Conservation (phyloP, 2,329 filamentous ascomycete genomes). For the Ceratocystis ficicola region DNA sequence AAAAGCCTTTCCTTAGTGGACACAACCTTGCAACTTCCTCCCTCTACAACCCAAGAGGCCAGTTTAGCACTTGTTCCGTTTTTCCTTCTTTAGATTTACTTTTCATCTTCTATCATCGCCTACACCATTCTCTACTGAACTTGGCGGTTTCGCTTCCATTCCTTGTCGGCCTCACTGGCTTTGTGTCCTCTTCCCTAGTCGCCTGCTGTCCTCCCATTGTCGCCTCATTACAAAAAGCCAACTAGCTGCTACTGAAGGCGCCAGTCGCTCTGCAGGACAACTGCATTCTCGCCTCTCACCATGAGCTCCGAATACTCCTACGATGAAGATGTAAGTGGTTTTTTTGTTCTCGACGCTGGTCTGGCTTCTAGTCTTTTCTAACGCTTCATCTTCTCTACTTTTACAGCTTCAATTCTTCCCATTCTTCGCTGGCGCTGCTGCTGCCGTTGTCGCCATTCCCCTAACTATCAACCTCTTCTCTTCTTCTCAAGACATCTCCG, state of each 20-base stretch:
- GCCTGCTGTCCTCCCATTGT: neutral
- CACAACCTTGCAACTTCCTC: neutral
- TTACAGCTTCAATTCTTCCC: conserved; percentile 88
- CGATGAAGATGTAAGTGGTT: conserved; percentile 62
- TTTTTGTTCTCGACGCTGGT: neutral
- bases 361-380: neutral
- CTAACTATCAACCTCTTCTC: conserved; percentile 73
- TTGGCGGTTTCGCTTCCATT: neutral
- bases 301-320: conserved; percentile 97
- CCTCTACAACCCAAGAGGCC: neutral
- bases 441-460: conserved; percentile 75
- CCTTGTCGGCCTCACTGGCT: neutral
- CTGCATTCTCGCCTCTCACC: conserved; percentile 32
- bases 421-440: conserved; percentile 91
- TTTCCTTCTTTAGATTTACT: conserved; percentile 4
- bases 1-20: neutral
- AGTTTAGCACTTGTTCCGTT: conserved; percentile 4
- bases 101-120: neutral
- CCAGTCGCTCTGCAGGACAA: conserved; percentile 14
- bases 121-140: neutral
- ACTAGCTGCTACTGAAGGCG: neutral
- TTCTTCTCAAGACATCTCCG: conserved; percentile 1
- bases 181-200: neutral
- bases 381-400: neutral
- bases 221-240: neutral